Evolutionary conservation across 805 yeast species (phyloP).

Genomic region (Ogataea nakhonphanomensis): DNA sequence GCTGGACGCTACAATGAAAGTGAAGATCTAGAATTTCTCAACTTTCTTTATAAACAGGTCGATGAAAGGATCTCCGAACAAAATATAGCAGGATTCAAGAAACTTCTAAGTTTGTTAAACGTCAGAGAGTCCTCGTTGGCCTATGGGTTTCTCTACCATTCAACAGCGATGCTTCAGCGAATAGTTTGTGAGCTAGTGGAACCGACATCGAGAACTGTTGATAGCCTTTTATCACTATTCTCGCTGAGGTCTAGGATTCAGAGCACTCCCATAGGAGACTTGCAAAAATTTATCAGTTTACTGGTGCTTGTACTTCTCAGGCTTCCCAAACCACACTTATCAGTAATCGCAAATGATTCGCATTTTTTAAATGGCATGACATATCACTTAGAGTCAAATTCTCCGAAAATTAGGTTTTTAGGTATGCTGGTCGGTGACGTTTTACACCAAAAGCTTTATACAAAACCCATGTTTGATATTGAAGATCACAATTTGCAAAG

Average conservation of each 20-base stretch:
- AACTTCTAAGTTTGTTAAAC: constrained; percentile 4
- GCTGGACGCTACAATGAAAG: background rate
- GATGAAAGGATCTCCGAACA: background rate
- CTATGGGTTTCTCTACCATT: constrained; percentile 1
- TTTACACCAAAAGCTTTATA: constrained; percentile 34
- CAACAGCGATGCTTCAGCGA: background rate
- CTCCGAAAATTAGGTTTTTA: constrained; percentile 42
- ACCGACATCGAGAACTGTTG: background rate
- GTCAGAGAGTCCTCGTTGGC: constrained; percentile 10
- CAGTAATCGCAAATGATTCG: constrained; percentile 33
- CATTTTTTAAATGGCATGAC: constrained; percentile 51
- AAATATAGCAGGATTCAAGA: constrained; percentile 1
- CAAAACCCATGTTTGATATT: constrained; percentile 32
- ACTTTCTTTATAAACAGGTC: background rate
- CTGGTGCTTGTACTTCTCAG: constrained; percentile 37
- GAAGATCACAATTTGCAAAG: constrained; percentile 22
- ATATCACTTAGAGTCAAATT: constrained; percentile 48
- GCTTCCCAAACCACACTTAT: constrained; percentile 22
- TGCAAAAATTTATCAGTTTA: constrained; percentile 47
- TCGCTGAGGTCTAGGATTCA: constrained; percentile 25
- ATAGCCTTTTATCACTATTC: constrained; percentile 16
- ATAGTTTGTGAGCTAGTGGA: background rate
- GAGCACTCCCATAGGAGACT: constrained; percentile 38
- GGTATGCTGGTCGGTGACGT: constrained; percentile 59
- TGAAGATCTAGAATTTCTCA: constrained; percentile 1